These are phyloP conservation scores for Pseudonitzschia multiseries DNA, from an alignment of 108 stramenopile genomes.

Conservation along the genomic window DNA sequence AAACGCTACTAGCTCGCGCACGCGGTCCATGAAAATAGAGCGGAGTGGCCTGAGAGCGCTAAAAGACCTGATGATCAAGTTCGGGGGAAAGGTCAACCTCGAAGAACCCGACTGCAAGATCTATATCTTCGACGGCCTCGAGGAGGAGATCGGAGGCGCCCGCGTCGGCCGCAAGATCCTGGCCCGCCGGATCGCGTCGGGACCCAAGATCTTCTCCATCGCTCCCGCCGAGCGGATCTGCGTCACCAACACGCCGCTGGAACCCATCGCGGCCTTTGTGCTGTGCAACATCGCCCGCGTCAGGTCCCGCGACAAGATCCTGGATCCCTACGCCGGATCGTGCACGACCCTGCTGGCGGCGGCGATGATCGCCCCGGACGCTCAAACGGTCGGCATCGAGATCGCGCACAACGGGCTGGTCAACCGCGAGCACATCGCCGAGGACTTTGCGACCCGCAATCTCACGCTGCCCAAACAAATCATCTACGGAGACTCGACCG, in stretches of 20 bases:
- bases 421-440: conserved; percentile 62
- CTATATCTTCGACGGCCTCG: conserved; percentile 79
- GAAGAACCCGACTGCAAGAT: conserved; percentile 65
- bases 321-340: conserved; percentile 85
- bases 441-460: conserved; percentile 66
- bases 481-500: conserved; percentile 65
- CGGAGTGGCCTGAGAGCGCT: conserved; percentile 55
- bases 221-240: conserved; percentile 82
- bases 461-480: conserved; percentile 57
- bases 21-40: conserved; percentile 69
- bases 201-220: conserved; percentile 55
- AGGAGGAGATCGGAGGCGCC: conserved; percentile 1
- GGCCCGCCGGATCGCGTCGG: conserved; percentile 60
- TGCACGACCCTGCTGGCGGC: conserved; percentile 79
- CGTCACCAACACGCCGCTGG: conserved; percentile 82
- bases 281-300: conserved; percentile 77
- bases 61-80: conserved; percentile 48
- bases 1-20: conserved; percentile 70
- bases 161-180: conserved; percentile 30
- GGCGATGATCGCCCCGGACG: conserved; percentile 62
- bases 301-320: conserved; percentile 33
- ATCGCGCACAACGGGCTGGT: conserved; percentile 70
- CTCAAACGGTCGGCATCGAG: conserved; percentile 78
- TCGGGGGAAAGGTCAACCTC: conserved; percentile 71
- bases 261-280: conserved; percentile 77